These are phyloP conservation scores for Phellinidium pouzarii DNA, from an alignment of 1,284 basidiomycete genomes.

Conservation along the genomic window DNA sequence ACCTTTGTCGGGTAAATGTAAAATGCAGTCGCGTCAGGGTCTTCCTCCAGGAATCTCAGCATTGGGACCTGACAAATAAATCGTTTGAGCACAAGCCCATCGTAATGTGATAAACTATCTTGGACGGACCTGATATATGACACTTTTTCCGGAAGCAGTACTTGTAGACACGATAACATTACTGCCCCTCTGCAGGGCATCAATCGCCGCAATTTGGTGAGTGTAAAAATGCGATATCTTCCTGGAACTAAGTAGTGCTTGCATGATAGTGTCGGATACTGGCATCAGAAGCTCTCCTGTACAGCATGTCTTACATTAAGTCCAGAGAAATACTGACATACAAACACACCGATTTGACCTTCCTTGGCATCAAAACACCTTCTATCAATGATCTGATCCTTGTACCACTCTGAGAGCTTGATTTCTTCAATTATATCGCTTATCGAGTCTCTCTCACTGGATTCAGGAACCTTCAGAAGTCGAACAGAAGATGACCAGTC, in stretches of 20 bases:
- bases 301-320: background rate
- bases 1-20: slow-evolving; percentile 91
- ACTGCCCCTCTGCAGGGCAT: slow-evolving; percentile 51
- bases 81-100: too few relatives aligned
- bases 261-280: slow-evolving; percentile 50
- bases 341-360: slow-evolving; percentile 42
- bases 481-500: background rate
- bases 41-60: slow-evolving; percentile 59
- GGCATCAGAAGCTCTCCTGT: slow-evolving; percentile 48
- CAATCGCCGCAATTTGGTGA: slow-evolving; percentile 78
- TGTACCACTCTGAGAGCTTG: slow-evolving; percentile 53
- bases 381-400: slow-evolving; percentile 57
- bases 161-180: slow-evolving; percentile 88
- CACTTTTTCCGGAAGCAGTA: slow-evolving; percentile 88
- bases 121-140: slow-evolving; percentile 71
- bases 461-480: slow-evolving; percentile 34
- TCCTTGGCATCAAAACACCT: slow-evolving; percentile 47
- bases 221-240: slow-evolving; percentile 66
- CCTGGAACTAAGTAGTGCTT: slow-evolving; percentile 57
- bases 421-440: slow-evolving; percentile 53
- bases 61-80: slow-evolving; percentile 58
- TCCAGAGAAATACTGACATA: background rate
- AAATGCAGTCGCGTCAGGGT: slow-evolving; percentile 62
- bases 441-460: slow-evolving; percentile 52
- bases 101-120: too few relatives aligned